Base-by-base conservation (phyloP, 257 asterid genomes). In the Nicotiana tabacum region DNA sequence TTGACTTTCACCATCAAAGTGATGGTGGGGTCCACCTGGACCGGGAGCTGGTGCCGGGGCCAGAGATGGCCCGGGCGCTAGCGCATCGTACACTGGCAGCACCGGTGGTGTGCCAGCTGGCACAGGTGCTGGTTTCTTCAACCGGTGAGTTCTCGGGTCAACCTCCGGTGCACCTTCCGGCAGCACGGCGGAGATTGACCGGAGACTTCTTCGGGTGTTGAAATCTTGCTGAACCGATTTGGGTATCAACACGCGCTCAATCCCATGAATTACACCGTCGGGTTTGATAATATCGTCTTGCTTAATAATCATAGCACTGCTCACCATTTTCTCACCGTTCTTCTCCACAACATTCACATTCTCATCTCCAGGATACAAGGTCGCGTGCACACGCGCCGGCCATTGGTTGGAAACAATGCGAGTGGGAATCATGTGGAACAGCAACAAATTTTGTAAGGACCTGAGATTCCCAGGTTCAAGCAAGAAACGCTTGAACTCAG, bases 251-350 rank as follows among this genome's bases (percentile, higher is more conserved):
- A 83, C 83, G 24, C 94, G 84, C 88, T 94, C 98, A 48, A 96
- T 94, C 57, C 99, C 99, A 87, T 96, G 99, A 82, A 96, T 96
- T n/a, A 96, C 85, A 21, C 99, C 99, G 67, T 96, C 99, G 5
- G 98, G 97, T 2, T 98, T 95, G 24, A 92, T 74, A 17, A 94
- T 61, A 77, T 94, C 96, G 21, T 93, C 95, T 3, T 93, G 88
- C 11, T 57, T 66, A 16, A 81, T 12, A 29, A 81, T 6, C 78
- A 43, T 65, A 0, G 77, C 77, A 0, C 29, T 53, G 77, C 77
- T 80, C 9, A 80, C 77, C 30, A 9, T 27, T 15, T 48, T 48
- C 39, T 48, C 62, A 3, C 39, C 56, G 2, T 74, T 48, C 43
- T 74, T 81, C 56, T 8, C 56, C 16, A 24, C 67, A 77, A 10